Conservation (phyloP, 2,329 filamentous ascomycete genomes). For the Verticillium nonalfalfae region DNA sequence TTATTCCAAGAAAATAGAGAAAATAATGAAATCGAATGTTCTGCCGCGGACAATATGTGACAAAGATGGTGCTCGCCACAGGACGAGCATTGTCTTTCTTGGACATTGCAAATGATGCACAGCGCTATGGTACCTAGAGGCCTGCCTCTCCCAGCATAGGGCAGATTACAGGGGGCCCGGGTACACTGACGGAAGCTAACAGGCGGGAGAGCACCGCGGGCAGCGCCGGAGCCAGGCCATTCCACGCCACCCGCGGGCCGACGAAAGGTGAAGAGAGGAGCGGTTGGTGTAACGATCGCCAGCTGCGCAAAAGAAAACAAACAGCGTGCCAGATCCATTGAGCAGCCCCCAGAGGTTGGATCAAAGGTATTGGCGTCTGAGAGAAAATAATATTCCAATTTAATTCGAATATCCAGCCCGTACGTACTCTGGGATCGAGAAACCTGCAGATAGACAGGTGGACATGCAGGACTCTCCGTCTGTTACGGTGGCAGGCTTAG, state of each 20-base stretch:
- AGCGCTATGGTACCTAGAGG: too few species aligned
- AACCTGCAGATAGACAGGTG: neutral
- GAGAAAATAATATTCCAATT: neutral
- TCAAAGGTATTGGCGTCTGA: too few species aligned
- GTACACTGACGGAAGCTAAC: too few species aligned
- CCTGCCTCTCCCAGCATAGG: too few species aligned
- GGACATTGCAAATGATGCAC: neutral
- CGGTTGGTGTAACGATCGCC: neutral
- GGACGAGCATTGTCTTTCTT: neutral
- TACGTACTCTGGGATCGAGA: neutral
- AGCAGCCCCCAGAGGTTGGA: too few species aligned
- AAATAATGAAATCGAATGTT: neutral
- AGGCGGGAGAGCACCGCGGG: too few species aligned
- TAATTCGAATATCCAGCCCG: neutral
- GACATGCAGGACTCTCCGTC: neutral
- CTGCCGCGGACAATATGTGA: neutral
- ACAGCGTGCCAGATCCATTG: too few species aligned
- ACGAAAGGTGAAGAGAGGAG: neutral
- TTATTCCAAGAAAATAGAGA: neutral
- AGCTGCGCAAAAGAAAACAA: too few species aligned
- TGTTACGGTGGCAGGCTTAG: neutral
- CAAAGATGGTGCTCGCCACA: neutral
- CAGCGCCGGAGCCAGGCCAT: too few species aligned
- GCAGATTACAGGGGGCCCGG: too few species aligned
- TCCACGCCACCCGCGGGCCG: too few species aligned